These are phyloP conservation scores for Yarrowia divulgata DNA, from an alignment of 805 yeast species.

Conservation along the genomic window DNA sequence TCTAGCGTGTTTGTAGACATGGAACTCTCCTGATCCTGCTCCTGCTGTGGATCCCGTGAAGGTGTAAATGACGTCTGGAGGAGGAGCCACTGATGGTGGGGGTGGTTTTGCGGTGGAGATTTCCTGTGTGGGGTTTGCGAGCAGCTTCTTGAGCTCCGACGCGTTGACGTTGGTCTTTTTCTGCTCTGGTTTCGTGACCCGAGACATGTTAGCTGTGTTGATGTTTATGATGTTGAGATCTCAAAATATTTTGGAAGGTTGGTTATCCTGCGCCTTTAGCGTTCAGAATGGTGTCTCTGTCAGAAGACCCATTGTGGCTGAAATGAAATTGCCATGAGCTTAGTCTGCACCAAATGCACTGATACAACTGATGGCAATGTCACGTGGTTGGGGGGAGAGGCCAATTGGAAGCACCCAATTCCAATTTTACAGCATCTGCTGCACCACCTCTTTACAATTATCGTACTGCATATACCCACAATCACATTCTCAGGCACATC, in stretches of 20 bases:
- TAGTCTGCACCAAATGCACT: no score
- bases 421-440: no score
- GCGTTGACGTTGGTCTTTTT: slow-evolving; percentile 25
- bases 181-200: slow-evolving; percentile 21
- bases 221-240: neutral
- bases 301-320: neutral
- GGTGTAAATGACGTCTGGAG: slow-evolving; percentile 47
- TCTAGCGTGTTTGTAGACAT: slow-evolving; percentile 49
- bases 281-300: slow-evolving; percentile 2
- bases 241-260: slow-evolving; percentile 16
- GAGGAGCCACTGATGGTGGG: slow-evolving; percentile 43
- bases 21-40: slow-evolving; percentile 54
- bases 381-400: neutral
- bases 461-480: neutral
- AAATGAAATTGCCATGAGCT: neutral
- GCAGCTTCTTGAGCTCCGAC: slow-evolving; percentile 34
- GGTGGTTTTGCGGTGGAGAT: slow-evolving; percentile 37
- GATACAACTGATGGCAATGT: neutral
- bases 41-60: slow-evolving; percentile 51
- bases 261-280: slow-evolving; percentile 13
- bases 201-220: slow-evolving; percentile 5
- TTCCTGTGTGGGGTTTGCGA: slow-evolving; percentile 36
- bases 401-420: no score
- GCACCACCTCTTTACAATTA: no score
- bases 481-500: slow-evolving; percentile 3